Base-by-base conservation (phyloP, 75 land plant species). In the Selaginella moellendorffii region DNA sequence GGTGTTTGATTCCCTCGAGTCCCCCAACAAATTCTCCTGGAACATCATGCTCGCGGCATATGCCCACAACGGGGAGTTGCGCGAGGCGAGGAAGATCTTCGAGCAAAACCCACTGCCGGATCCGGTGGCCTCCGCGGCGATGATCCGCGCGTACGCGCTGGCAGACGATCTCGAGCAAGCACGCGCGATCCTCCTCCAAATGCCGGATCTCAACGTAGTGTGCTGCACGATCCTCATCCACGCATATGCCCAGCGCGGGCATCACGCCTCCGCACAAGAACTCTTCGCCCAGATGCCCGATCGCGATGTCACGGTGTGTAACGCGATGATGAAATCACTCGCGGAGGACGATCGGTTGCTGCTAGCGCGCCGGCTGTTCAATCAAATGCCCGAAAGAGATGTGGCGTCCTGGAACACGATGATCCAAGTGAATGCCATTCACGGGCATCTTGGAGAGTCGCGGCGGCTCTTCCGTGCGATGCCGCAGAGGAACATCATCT, bases 221-320 rank as follows among this genome's bases (percentile, higher is more conserved):
- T 51, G 68, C 26, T 76, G 75, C 78, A 80, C 71, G 65, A 78
- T 75, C 2, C 31, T 80, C 18, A 63, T 80, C 2, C 62, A 74
- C 2, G 75, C 70, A 0, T 72, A 63, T 69, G 69, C 63, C 24
- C 77, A 74, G 30, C 64, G 68, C 68, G 80, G 80, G 14, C 68
- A 54, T 61, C 54, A 29, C 5, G 54, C 59, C 12, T 62, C 76
- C 26, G 79, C 82, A 10, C 28, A 72, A 28, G 61, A 58, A 1
- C 14, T 66, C 0, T 79, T 75, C 66, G 0, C 2, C 52, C 26
- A 62, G 2, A 74, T 79, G 81, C 29, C 10, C 23, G 36, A 29
- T 5, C 46, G 14, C 46, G 46, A 36, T 36, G 10, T 36, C 46
- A 14, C 14, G 5, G 5, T 14, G 14, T 36, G 46, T 5, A 36